Conservation (phyloP, 129 eudicot species). For the Smallanthus sonchifolius region DNA sequence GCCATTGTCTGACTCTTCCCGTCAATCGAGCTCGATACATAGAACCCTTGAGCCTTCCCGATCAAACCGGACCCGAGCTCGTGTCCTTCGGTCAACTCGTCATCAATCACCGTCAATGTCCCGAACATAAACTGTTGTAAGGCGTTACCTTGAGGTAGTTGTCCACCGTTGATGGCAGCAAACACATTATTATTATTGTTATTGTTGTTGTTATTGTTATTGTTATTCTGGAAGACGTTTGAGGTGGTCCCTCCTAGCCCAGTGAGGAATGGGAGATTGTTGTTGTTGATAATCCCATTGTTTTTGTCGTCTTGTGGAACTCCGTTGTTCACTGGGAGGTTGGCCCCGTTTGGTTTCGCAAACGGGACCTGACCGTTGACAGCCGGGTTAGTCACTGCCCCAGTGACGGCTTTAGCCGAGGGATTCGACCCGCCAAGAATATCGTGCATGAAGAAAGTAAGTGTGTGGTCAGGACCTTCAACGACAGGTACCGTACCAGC, state of each 20-base stretch:
- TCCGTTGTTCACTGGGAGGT: constrained; percentile 48
- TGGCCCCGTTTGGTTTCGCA: constrained; percentile 50
- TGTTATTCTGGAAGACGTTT: constrained; percentile 32
- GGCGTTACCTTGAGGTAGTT: constrained; percentile 51
- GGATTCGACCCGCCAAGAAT: constrained; percentile 54
- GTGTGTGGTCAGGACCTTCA: constrained; percentile 33
- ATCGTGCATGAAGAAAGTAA: constrained; percentile 55
- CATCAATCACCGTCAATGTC: constrained; percentile 77
- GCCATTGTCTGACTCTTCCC: constrained; percentile 83
- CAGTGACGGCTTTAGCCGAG: constrained; percentile 53
- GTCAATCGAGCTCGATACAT: constrained; percentile 62
- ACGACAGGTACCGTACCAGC: constrained; percentile 22
- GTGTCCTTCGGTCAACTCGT: constrained; percentile 81
- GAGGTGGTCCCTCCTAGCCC: constrained; percentile 48
- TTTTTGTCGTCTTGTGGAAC: constrained; percentile 31
- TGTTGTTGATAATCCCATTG: constrained; percentile 40
- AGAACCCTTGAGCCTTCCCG: constrained; percentile 82
- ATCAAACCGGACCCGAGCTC: constrained; percentile 67
- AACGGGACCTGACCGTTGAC: constrained; percentile 47
- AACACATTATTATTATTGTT: constrained; percentile 27
- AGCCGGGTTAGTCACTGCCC: constrained; percentile 48
- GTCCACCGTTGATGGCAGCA: constrained; percentile 48
- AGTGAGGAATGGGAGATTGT: constrained; percentile 49
- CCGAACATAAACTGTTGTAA: constrained; percentile 91
- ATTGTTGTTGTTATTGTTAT: constrained; percentile 18